Evolutionary conservation across 2,329 filamentous ascomycete species (phyloP), one percentile per base, ranked within the genome.

Genomic region (Lachnellula suecica): DNA sequence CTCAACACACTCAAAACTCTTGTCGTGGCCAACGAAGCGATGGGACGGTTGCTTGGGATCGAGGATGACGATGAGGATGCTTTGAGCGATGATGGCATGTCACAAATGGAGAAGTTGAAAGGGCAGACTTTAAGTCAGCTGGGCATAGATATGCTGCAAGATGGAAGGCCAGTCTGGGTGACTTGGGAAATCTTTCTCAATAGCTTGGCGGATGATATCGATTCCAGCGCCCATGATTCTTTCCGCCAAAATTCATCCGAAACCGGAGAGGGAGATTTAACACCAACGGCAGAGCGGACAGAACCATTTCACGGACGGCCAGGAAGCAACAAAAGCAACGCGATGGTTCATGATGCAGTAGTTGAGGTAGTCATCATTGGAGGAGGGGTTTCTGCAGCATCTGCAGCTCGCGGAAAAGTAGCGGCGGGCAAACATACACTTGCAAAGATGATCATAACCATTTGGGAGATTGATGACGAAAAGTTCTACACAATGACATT

Each of bases 401-500:
- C 20, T 9, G 58, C 58, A 25, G 51, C 47, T 19, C 41, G 47
- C 8, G 19, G 35, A 2, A 52, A 52, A 29, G 17, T 37, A 2
- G 10, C 46, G 37, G 45, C 74, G 74, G 61, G 69, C 27, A 56
- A 57, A 35, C 71, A 76, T 27, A 68, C 82, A 0, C 81, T 82
- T 57, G 85, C 88, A 20, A 87, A 85, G 58, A 89, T 91, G 85
- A 89, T 91, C 43, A 82, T 91, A 20, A 88, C 84, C 1, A 80
- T 89, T 6, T 92, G 87, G 85, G 78, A 82, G 54, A 74, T 81
- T n/a, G 81, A 87, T 35, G 82, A 88, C 38, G 76, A 85, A 59
- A 82, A 78, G 9, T 91, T 86, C 68, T 91, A 84, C 64, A 91
- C 86, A 2, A 72, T 91, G 52, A 89, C 87, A 0, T 91, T 92